A percentile compares a stretch with the other conserved stretches of the same genome.
phyloP scores from a whole-genome alignment of 2,329 filamentous ascomycete species.

The Nemania diffusa region DNA sequence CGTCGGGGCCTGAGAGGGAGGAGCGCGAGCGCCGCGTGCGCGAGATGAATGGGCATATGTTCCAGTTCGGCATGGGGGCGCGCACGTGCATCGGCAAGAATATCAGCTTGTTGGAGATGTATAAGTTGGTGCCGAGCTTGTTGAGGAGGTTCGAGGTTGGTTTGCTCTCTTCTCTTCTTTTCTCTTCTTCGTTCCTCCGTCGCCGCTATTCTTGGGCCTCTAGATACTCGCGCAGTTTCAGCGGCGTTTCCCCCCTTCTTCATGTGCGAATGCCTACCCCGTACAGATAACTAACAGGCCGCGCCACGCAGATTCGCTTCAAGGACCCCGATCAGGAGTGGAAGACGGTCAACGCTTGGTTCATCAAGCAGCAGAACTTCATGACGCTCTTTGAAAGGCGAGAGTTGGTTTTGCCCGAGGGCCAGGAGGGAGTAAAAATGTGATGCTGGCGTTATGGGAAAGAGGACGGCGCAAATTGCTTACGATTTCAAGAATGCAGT shows the following conservation, averaged over 20 bases:
- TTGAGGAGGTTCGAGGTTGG: slow-evolving; percentile 71
- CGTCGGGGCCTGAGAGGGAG: slow-evolving; percentile 45
- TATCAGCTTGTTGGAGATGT: slow-evolving; percentile 70
- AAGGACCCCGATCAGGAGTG: slow-evolving; percentile 66
- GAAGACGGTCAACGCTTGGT: slow-evolving; percentile 70
- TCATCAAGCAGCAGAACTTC: slow-evolving; percentile 70
- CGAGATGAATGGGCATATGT: slow-evolving; percentile 76
- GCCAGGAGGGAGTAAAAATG: slow-evolving; percentile 11
- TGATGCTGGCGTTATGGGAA: background rate
- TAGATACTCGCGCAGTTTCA: too few relatives aligned
- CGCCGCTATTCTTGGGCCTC: too few relatives aligned
- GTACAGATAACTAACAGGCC: background rate
- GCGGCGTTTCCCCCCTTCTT: too few relatives aligned
- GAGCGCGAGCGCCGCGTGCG: slow-evolving; percentile 65
- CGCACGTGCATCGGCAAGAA: slow-evolving; percentile 78
- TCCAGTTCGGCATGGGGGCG: slow-evolving; percentile 78
- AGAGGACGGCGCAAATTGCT: background rate
- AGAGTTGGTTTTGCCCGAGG: slow-evolving; percentile 55
- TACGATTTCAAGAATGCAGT: slow-evolving; percentile 6
- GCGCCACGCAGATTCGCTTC: slow-evolving; percentile 59
- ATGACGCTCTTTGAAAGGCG: slow-evolving; percentile 57
- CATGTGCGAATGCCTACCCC: too few relatives aligned
- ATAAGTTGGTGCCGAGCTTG: slow-evolving; percentile 70
- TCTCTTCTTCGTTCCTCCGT: background rate
- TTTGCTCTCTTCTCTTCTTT: slow-evolving; percentile 20